Evolutionary conservation across 305 asterid genomes (phyloP).

Genomic region (Fraxinus ornus): DNA sequence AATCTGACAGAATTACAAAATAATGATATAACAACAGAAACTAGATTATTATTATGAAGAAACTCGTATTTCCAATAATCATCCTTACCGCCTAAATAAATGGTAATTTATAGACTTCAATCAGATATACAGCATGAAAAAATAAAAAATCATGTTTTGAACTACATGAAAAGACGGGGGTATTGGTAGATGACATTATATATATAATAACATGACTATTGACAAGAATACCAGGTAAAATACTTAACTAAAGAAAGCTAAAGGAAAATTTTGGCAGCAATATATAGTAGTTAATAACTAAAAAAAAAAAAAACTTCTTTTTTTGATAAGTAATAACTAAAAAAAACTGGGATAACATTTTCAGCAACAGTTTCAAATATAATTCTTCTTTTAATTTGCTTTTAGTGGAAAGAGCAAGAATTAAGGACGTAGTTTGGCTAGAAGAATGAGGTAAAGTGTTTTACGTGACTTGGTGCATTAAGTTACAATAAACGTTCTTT

Average conservation of each 20-base stretch:
- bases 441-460: slow-evolving; percentile 19
- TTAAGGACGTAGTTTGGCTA: background rate
- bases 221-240: background rate
- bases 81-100: background rate
- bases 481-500: slow-evolving; percentile 3
- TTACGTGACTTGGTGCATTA: background rate
- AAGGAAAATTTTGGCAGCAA: background rate
- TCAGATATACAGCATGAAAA: background rate
- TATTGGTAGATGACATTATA: background rate
- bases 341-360: background rate
- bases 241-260: background rate
- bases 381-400: background rate
- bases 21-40: background rate
- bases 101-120: background rate
- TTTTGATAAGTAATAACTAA: background rate
- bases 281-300: no score
- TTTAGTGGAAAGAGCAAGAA: background rate
- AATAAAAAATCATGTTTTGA: background rate
- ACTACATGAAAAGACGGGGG: background rate
- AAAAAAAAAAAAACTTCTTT: no score
- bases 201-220: background rate
- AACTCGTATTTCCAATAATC: background rate
- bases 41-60: background rate
- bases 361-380: background rate
- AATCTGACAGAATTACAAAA: slow-evolving; percentile 27